Evolutionary conservation across 805 yeast species (phyloP).

Genomic region (Komagataella pastoris): DNA sequence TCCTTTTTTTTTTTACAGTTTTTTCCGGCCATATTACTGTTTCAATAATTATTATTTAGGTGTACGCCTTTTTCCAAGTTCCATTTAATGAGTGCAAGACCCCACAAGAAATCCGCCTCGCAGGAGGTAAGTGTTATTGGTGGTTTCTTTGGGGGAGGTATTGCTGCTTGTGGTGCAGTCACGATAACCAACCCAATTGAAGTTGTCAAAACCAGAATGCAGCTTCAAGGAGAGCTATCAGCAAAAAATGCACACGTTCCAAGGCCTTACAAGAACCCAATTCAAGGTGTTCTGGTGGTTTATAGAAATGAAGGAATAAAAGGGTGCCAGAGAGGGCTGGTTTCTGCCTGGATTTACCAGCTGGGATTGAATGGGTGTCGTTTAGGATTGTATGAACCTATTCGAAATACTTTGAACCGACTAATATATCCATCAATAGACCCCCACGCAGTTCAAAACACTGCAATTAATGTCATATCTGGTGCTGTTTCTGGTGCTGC

Average conservation of each 20-base stretch:
- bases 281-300: slow-evolving; percentile 70
- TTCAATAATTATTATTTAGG: not conserved
- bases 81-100: not conserved
- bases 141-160: slow-evolving; percentile 81
- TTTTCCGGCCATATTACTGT: not conserved
- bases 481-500: slow-evolving; percentile 81
- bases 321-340: slow-evolving; percentile 82
- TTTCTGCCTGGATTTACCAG: slow-evolving; percentile 85
- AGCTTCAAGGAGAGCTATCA: slow-evolving; percentile 83
- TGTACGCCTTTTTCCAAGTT: slow-evolving; percentile 5
- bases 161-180: slow-evolving; percentile 97
- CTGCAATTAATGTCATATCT: slow-evolving; percentile 54
- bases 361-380: slow-evolving; percentile 88
- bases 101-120: slow-evolving; percentile 27
- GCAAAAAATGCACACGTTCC: slow-evolving; percentile 35
- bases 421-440: slow-evolving; percentile 37
- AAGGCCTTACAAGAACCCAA: slow-evolving; percentile 59
- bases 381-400: slow-evolving; percentile 88
- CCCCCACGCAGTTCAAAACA: slow-evolving; percentile 32
- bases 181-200: slow-evolving; percentile 95
- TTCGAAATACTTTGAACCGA: slow-evolving; percentile 45
- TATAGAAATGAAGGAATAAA: slow-evolving; percentile 71
- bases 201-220: slow-evolving; percentile 91
- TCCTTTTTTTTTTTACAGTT: not conserved
- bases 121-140: slow-evolving; percentile 53